Conservation (phyloP, 805 yeast species). For the Lipomyces sp. region DNA sequence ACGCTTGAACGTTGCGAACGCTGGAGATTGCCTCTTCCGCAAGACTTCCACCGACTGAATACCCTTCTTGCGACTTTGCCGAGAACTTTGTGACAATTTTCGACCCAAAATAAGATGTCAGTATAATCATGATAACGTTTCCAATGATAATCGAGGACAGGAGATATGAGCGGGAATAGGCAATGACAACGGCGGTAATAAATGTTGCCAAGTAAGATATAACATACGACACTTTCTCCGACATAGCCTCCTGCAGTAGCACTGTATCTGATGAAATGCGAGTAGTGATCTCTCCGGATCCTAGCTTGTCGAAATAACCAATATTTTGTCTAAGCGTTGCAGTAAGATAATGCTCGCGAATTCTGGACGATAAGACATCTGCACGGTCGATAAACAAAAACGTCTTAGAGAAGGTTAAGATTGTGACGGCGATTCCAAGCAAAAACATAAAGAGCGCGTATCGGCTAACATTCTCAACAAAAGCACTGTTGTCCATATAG, state of each 20-base stretch:
- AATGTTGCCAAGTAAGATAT: conserved; percentile 49
- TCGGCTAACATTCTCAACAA: conserved; percentile 46
- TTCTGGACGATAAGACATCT: conserved; percentile 49
- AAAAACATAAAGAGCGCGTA: conserved; percentile 49
- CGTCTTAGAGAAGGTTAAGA: conserved; percentile 43
- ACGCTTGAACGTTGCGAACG: conserved; percentile 51
- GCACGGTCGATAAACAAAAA: conserved; percentile 49
- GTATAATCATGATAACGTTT: conserved; percentile 45
- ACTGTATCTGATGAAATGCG: conserved; percentile 51
- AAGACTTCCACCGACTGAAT: conserved; percentile 41
- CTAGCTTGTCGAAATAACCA: conserved; percentile 50
- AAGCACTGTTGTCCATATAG: conserved; percentile 35
- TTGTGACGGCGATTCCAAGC: conserved; percentile 47
- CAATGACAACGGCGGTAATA: conserved; percentile 47
- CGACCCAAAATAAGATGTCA: conserved; percentile 42
- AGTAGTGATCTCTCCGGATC: conserved; percentile 52
- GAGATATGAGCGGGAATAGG: conserved; percentile 47
- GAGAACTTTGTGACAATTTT: conserved; percentile 40
- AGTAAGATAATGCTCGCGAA: conserved; percentile 47
- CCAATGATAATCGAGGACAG: conserved; percentile 47
- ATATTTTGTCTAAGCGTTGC: conserved; percentile 50
- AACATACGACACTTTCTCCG: conserved; percentile 48
- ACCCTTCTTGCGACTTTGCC: conserved; percentile 30
- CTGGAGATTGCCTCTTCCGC: conserved; percentile 51
- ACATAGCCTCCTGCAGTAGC: conserved; percentile 50